Evolutionary conservation across 1,284 basidiomycete species (phyloP).

Genomic region (Cystobasidium pallidum): DNA sequence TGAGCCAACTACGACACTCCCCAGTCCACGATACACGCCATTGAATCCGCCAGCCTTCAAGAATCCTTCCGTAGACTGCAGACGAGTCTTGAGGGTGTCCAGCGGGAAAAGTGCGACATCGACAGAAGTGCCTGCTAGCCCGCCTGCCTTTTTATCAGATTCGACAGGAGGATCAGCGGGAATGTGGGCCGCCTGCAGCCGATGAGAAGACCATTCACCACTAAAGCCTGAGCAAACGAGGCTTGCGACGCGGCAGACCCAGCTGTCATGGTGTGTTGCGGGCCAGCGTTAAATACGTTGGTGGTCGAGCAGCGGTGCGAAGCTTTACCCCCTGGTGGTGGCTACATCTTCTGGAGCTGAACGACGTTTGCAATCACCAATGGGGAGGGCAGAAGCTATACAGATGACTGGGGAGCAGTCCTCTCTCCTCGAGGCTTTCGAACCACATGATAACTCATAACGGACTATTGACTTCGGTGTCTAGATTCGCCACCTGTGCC

Average conservation of each 20-base stretch:
- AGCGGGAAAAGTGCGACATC: slow-evolving; percentile 96
- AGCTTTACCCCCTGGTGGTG: too few relatives aligned
- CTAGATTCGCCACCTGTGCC: background rate
- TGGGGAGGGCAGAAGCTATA: too few relatives aligned
- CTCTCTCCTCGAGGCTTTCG: too few relatives aligned
- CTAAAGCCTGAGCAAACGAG: slow-evolving; percentile 32
- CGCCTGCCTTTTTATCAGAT: slow-evolving; percentile 68
- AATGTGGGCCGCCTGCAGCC: background rate
- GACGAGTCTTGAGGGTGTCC: slow-evolving; percentile 92
- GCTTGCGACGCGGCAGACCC: slow-evolving; percentile 18
- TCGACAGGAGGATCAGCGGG: background rate
- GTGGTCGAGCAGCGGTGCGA: background rate
- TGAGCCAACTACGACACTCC: slow-evolving; percentile 92
- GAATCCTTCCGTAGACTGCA: slow-evolving; percentile 89
- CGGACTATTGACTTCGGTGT: background rate
- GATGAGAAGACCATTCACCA: slow-evolving; percentile 2
- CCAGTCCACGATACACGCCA: slow-evolving; percentile 91
- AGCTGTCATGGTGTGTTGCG: background rate
- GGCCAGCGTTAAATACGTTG: background rate
- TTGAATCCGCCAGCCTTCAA: slow-evolving; percentile 81
- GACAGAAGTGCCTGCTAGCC: slow-evolving; percentile 81
- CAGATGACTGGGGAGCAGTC: too few relatives aligned
- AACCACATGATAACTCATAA: background rate
- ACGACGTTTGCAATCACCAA: too few relatives aligned
- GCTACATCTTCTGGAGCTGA: too few relatives aligned